Conservation (phyloP, 306 rosid species). For the Dalbergia cochinchinensis region DNA sequence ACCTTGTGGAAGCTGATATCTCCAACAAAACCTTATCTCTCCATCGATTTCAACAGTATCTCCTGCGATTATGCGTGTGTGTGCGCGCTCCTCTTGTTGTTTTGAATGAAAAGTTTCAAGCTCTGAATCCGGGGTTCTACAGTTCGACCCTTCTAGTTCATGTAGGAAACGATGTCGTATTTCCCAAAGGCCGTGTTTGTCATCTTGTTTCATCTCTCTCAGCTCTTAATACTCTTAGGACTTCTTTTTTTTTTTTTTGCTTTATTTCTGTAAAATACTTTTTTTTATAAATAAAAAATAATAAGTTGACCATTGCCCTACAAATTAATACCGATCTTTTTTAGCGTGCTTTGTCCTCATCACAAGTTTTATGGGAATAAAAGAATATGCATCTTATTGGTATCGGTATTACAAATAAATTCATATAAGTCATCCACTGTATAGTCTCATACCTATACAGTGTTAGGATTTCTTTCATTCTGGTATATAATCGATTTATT, state of each 20-base stretch:
- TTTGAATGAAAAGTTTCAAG: constrained; percentile 4
- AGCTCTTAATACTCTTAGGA: not conserved
- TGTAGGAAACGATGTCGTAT: not conserved
- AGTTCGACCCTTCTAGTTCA: not conserved
- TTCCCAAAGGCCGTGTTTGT: not conserved
- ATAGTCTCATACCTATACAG: too few species aligned
- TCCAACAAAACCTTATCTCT: constrained; percentile 24
- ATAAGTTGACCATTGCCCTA: too few species aligned
- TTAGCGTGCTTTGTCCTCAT: too few species aligned
- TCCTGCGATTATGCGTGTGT: not conserved
- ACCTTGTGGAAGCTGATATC: constrained; percentile 70
- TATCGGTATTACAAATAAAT: too few species aligned
- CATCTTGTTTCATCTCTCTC: not conserved
- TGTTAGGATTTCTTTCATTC: too few species aligned
- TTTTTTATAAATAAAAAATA: not conserved
- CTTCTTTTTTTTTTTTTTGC: not conserved
- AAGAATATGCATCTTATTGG: too few species aligned
- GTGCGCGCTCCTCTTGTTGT: not conserved
- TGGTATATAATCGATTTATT: too few species aligned
- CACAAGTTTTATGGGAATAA: too few species aligned
- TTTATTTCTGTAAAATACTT: not conserved
- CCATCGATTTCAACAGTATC: not conserved
- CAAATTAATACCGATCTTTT: too few species aligned
- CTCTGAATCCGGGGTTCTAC: not conserved
- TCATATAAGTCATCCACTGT: too few species aligned